Percentiles rank a stretch among this genome's conserved stretches.
These are phyloP conservation scores for Solanum sejunctum DNA, from an alignment of 257 asterid genomes.

Conservation along the genomic window DNA sequence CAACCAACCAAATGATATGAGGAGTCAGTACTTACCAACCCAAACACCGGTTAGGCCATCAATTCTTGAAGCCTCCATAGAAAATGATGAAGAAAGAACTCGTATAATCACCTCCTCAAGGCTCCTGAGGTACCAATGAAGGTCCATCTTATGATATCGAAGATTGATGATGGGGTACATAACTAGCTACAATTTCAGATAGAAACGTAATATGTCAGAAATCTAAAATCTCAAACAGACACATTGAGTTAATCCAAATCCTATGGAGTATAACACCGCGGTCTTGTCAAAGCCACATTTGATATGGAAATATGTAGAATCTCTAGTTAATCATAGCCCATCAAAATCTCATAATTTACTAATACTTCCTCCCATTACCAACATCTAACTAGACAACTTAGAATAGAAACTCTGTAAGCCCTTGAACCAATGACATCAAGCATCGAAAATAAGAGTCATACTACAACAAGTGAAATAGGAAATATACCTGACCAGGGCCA, in stretches of 20 bases:
- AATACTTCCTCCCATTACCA: neutral
- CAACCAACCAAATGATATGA: neutral
- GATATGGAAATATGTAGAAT: neutral
- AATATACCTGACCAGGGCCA: slow-evolving; percentile 90
- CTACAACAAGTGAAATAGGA: neutral
- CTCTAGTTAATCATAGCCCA: neutral
- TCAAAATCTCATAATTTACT: neutral
- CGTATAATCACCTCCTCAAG: slow-evolving; percentile 94
- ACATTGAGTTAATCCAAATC: neutral
- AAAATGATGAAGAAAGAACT: slow-evolving; percentile 56
- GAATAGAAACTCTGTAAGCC: neutral
- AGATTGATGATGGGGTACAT: slow-evolving; percentile 94
- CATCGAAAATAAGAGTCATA: neutral
- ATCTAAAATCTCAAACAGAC: neutral
- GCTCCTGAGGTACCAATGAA: slow-evolving; percentile 86
- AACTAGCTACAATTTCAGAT: slow-evolving; percentile 51
- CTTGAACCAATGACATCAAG: neutral
- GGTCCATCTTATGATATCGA: slow-evolving; percentile 69
- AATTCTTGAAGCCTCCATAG: slow-evolving; percentile 55
- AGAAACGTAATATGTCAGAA: neutral
- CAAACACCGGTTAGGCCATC: slow-evolving; percentile 94
- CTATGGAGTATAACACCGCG: neutral
- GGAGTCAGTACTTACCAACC: slow-evolving; percentile 52
- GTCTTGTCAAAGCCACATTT: neutral
- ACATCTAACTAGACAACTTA: neutral